These are phyloP conservation scores for Tetrapyrgos nigripes DNA, from an alignment of 1,284 basidiomycete genomes.

Conservation along the genomic window DNA sequence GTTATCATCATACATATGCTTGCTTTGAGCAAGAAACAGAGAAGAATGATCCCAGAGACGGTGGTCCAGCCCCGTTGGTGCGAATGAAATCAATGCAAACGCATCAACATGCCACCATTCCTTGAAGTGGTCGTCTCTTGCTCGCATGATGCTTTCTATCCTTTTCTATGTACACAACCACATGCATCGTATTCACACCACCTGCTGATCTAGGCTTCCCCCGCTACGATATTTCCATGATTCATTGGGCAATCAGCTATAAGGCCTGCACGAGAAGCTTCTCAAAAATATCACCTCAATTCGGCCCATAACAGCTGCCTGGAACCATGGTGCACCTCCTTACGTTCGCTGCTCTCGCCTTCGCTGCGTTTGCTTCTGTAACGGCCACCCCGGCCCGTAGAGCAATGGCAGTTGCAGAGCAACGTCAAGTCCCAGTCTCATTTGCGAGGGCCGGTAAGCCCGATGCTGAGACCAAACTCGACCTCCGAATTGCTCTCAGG, in stretches of 20 bases:
- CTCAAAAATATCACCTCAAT: background rate
- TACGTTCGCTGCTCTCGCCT: slow-evolving; percentile 4
- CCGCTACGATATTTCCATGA: background rate
- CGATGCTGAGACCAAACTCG: slow-evolving; percentile 9
- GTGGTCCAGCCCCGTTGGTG: too few species aligned
- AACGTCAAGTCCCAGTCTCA: slow-evolving; percentile 8
- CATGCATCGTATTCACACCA: background rate
- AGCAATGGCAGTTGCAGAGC: slow-evolving; percentile 15
- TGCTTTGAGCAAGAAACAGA: too few species aligned
- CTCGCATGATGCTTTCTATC: background rate
- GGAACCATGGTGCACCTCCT: slow-evolving; percentile 16
- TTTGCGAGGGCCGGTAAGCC: slow-evolving; percentile 17
- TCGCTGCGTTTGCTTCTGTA: background rate
- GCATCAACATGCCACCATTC: too few species aligned
- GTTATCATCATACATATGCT: too few species aligned
- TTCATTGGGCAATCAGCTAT: background rate
- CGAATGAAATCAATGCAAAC: too few species aligned
- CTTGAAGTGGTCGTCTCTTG: too few species aligned
- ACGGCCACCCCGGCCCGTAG: slow-evolving; percentile 9
- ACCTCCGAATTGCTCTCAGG: slow-evolving; percentile 18
- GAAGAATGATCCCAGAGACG: too few species aligned
- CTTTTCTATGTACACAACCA: background rate
- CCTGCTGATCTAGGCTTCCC: background rate
- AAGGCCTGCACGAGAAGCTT: background rate
- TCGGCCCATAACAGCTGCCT: background rate